Conservation (phyloP, 306 rosid genomes). For the Sphenostylis stenocarpa region DNA sequence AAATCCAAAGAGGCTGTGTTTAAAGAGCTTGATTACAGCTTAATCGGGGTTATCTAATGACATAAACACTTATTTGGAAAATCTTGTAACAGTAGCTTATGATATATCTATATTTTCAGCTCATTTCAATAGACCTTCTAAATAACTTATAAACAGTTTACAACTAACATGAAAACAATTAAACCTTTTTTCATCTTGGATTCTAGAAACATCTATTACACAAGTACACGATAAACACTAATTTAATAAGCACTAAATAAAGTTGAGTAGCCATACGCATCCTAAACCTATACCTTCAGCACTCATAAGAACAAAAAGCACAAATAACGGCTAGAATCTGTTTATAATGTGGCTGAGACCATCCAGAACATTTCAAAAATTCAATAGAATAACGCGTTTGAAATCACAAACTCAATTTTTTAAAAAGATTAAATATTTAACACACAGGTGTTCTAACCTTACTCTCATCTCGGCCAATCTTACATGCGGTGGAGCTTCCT, state of each 20-base stretch:
- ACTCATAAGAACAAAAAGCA: neutral
- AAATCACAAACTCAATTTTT: neutral
- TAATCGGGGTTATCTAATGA: neutral
- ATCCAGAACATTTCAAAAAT: neutral
- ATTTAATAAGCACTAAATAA: neutral
- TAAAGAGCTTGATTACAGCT: neutral
- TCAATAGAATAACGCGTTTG: neutral
- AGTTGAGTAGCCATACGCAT: neutral
- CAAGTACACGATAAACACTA: neutral
- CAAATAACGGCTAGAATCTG: neutral
- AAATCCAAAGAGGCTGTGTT: neutral
- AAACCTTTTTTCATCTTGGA: neutral
- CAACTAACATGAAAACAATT: neutral
- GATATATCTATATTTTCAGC: neutral
- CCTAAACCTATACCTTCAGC: neutral
- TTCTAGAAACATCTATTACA: neutral
- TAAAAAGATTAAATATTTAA: neutral
- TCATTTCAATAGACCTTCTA: neutral
- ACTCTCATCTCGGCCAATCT: slow-evolving; percentile 35
- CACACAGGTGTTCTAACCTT: slow-evolving; percentile 49
- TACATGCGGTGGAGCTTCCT: slow-evolving; percentile 33
- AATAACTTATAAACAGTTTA: neutral
- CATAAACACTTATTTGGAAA: neutral
- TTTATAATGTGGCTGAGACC: neutral
- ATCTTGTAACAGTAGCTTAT: neutral